phyloP scores from a whole-genome alignment of 306 rosid genomes.

The Trifolium repens region DNA sequence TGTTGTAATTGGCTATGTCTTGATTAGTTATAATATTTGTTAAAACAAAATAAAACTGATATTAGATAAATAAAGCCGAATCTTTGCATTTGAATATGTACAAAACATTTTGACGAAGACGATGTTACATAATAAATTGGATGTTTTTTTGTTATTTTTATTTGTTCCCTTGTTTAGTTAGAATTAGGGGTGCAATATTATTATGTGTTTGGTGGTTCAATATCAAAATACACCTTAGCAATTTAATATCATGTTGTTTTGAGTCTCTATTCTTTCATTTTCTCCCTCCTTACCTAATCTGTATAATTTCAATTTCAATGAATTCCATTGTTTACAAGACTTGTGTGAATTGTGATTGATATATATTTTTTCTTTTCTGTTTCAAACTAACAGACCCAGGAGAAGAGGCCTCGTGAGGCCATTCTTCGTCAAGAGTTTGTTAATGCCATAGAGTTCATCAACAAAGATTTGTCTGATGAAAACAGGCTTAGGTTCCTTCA shows the following conservation, averaged over 20 bases:
- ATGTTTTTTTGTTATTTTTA: not conserved
- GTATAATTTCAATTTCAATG: conserved; percentile 18
- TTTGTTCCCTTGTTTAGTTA: conserved; percentile 5
- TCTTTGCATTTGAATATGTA: conserved; percentile 20
- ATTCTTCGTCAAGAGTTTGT: conserved; percentile 87
- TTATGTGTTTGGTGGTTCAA: conserved; percentile 10
- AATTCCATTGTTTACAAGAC: not conserved
- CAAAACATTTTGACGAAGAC: conserved; percentile 7
- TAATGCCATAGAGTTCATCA: conserved; percentile 80
- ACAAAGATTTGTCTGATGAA: conserved; percentile 68
- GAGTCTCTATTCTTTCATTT: not conserved
- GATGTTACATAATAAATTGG: conserved; percentile 7
- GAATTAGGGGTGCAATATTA: conserved; percentile 1
- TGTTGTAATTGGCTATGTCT: conserved; percentile 23
- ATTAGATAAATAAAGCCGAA: conserved; percentile 12
- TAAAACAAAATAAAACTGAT: not conserved
- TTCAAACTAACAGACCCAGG: conserved; percentile 59
- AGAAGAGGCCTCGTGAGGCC: conserved; percentile 95
- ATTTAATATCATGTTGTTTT: not conserved
- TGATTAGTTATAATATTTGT: conserved; percentile 30
- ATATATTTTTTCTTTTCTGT: not conserved
- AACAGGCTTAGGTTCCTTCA: conserved; percentile 83
- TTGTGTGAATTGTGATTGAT: conserved; percentile 40
- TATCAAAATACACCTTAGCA: not conserved
- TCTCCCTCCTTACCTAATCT: conserved; percentile 8